Evolutionary conservation across 805 yeast species (phyloP), one percentile per base, ranked within the genome.

Genomic region (Cyberlindnera maclurae): DNA sequence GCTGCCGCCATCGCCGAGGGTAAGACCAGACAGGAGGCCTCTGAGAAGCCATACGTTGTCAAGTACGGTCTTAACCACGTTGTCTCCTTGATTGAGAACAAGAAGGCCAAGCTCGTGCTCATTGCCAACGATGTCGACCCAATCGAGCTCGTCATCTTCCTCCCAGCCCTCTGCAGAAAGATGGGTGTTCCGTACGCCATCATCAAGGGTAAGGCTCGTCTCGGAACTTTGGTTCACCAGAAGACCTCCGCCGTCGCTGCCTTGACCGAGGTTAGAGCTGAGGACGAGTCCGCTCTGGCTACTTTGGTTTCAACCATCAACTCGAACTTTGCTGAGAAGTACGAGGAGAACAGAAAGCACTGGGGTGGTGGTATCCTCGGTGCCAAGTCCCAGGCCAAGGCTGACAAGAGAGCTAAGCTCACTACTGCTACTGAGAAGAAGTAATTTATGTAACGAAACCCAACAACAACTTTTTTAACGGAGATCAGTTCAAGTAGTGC

Each of bases 331-430:
- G 68, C 71, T 59, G 95, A 85, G 66, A 86, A 87, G 73, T 86
- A 82, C 83, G 97, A 90, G 64, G 97, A 93, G 59, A 64, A 77
- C 66, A 90, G 94, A 80, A 88, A 86, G 75, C 95, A 87, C 82
- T 90, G 98, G 98, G 97, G 97, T 79, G 98, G 98, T 79, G 98
- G 98, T 79, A 65, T 87, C 70, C 75, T 93, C 79, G 96, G 97
- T 70, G 73, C 83, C 59, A 93, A 90, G 78, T 87, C 97, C 63
- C 77, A 76, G 62, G 93, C 80, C 64, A 86, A 82, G 76, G 65
- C 68, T 51, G 89, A 35, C 15, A 54, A 54, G 47, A 54, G 50
- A 47, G 44, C 46, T 26, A 46, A 28, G 40, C 44, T 37, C 16
- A 34, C 50, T n/a, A 47, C 48, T 20, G 24, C 35, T 33, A 39